Evolutionary conservation across 2,329 filamentous ascomycete species (phyloP).

Genomic region (Fusarium solani-melongenae): DNA sequence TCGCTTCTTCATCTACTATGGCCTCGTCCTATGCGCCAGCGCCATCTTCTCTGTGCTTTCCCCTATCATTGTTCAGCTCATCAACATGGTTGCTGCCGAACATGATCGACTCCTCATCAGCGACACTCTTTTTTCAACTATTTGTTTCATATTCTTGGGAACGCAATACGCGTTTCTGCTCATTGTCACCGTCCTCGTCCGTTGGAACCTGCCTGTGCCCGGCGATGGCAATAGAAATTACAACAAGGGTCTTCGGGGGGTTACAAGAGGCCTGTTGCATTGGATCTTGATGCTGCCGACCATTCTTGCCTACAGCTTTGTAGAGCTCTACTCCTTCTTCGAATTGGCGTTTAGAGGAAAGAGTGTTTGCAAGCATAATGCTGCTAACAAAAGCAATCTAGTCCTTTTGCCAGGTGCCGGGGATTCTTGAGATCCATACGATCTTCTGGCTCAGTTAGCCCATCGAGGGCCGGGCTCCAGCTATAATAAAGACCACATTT

Average conservation of each 20-base stretch:
- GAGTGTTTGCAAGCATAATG: conserved; percentile 26
- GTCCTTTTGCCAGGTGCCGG: not conserved
- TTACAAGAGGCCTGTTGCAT: conserved; percentile 12
- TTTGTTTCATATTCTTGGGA: conserved; percentile 24
- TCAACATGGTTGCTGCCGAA: conserved; percentile 9
- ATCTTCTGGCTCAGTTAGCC: no score
- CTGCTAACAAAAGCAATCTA: conserved; percentile 23
- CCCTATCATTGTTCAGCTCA: conserved; percentile 20
- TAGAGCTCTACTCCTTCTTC: conserved; percentile 32
- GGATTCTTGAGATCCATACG: not conserved
- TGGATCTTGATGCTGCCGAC: conserved; percentile 32
- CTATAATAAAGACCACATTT: no score
- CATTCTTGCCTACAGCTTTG: conserved; percentile 28
- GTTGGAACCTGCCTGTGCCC: conserved; percentile 16
- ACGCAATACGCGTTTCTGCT: conserved; percentile 20
- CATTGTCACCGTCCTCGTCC: conserved; percentile 13
- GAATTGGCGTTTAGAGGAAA: conserved; percentile 28
- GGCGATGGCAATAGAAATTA: not conserved
- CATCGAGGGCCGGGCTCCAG: no score
- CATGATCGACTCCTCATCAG: conserved; percentile 13
- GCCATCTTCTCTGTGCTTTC: conserved; percentile 23
- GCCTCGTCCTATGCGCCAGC: conserved; percentile 25
- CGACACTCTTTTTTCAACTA: conserved; percentile 7
- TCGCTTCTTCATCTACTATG: conserved; percentile 28
- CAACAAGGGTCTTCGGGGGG: conserved; percentile 9